Base-by-base conservation (phyloP, 805 yeast species). In the Candida corydali region DNA sequence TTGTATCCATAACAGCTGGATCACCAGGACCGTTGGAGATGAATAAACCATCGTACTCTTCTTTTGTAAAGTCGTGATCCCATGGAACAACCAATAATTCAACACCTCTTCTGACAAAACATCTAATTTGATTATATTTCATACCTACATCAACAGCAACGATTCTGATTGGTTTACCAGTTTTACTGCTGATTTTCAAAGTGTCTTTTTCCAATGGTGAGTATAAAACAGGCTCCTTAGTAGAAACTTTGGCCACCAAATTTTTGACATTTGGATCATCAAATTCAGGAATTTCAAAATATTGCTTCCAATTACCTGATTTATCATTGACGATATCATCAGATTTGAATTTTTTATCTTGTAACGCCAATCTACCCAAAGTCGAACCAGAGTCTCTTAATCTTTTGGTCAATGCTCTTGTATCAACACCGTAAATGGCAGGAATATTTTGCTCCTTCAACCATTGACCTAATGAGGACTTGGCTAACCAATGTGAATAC, bases 21-120 rank as follows among this genome's bases (percentile, higher is more conserved):
- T 93, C 98, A 77, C 99, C 99, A 19, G 99, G 99, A 70, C 99
- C 99, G 65, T 93, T 93, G 38, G 97, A 89, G 47, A 91, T 71
- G 65, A 93, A 93, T 52, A 93, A 73, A 71, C 98, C 99, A 61
- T 93, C 98, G 59, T 83, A 93, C 44, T 79, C 73, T 63, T 87
- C 95, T 34, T 64, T 54, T 44, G 84, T 69, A 61, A 84, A 82
- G 63, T 88, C 95, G 57, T 88, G 80, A 60, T 93, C 82, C 89
- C 91, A 91, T 43, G 98, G 98, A 32, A 93, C 97, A 38, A 93
- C 97, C 57, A 80, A 77, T 49, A 93, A 73, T 67, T 94, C 97
- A 36, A 93, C 96, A 61, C 99, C 98, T 56, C 98, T 82, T 59
- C 80, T 78, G 41, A 93, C 87, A 47, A 93, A 91, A 64, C 98